Evolutionary conservation across 1,284 basidiomycete species (phyloP).

Genomic region (Heterobasidion parviporum): DNA sequence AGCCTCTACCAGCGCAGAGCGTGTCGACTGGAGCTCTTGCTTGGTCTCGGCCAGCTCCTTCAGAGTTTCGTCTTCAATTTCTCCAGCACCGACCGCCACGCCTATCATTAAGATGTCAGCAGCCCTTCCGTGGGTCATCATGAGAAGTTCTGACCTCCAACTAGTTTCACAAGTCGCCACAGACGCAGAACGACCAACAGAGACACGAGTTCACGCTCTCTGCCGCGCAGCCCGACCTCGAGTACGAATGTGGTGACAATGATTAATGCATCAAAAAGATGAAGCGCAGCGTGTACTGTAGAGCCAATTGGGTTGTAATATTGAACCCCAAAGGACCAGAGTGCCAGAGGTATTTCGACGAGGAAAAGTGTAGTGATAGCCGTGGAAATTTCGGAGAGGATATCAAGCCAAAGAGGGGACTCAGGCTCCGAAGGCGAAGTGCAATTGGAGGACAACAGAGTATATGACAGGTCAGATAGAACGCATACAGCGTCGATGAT

Average conservation of each 20-base stretch:
- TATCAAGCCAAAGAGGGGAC: slow-evolving; percentile 51
- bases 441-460: slow-evolving; percentile 50
- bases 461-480: slow-evolving; percentile 60
- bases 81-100: slow-evolving; percentile 66
- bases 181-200: slow-evolving; percentile 66
- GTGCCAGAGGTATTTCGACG: slow-evolving; percentile 60
- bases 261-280: slow-evolving; percentile 65
- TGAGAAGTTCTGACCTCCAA: slow-evolving; percentile 47
- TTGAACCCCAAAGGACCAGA: slow-evolving; percentile 53
- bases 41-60: slow-evolving; percentile 40
- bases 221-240: slow-evolving; percentile 58
- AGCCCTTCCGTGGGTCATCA: not conserved
- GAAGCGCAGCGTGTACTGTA: slow-evolving; percentile 46
- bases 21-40: slow-evolving; percentile 35
- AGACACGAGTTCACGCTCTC: slow-evolving; percentile 59
- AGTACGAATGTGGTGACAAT: slow-evolving; percentile 66
- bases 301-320: slow-evolving; percentile 52
- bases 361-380: slow-evolving; percentile 66
- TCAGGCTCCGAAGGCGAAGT: slow-evolving; percentile 33
- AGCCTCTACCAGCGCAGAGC: slow-evolving; percentile 18
- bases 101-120: slow-evolving; percentile 29
- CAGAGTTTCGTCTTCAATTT: slow-evolving; percentile 46
- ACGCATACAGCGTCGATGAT: slow-evolving; percentile 58
- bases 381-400: slow-evolving; percentile 54
- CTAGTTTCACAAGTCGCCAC: slow-evolving; percentile 72